Conservation (phyloP, 2,329 filamentous ascomycete species). For the Cucurbitaria berberidis region DNA sequence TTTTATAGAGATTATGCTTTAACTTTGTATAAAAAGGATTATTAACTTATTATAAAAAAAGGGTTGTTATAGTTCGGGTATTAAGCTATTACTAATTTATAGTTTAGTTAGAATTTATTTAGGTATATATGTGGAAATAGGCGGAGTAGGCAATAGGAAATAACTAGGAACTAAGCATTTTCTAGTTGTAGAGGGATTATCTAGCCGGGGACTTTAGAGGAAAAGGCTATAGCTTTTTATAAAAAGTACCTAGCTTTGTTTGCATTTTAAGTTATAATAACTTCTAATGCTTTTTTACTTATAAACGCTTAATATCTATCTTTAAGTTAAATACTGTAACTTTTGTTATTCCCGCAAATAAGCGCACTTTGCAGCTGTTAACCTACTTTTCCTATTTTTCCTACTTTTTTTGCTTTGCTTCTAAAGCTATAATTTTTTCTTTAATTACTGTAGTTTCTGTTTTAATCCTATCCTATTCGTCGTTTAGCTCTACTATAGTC, state of each 20-base stretch:
- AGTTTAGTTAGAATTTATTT: not conserved
- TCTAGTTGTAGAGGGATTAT: not conserved
- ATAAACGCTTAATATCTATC: not conserved
- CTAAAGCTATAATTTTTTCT: not conserved
- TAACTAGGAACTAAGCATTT: not conserved
- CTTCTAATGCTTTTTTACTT: not conserved
- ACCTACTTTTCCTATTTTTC: not conserved
- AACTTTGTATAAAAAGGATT: not conserved
- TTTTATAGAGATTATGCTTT: constrained; percentile 1
- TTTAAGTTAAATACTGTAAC: not conserved
- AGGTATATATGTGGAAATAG: not conserved
- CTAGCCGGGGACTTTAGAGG: too few relatives aligned
- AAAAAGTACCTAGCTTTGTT: too few relatives aligned
- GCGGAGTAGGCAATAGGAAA: not conserved
- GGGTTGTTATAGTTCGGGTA: not conserved
- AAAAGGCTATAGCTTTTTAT: too few relatives aligned
- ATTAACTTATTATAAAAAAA: not conserved
- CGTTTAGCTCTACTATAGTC: not conserved
- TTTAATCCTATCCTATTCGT: not conserved
- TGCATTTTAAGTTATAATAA: not conserved
- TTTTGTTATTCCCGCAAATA: not conserved
- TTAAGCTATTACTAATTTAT: not conserved
- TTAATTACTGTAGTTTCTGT: not conserved
- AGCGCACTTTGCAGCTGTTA: not conserved
- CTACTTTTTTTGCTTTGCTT: not conserved